A percentile compares a stretch with the other conserved stretches of the same genome.
These are phyloP conservation scores for Coniochaeta sp. DNA, from an alignment of 2,329 filamentous ascomycete species.

Conservation along the genomic window DNA sequence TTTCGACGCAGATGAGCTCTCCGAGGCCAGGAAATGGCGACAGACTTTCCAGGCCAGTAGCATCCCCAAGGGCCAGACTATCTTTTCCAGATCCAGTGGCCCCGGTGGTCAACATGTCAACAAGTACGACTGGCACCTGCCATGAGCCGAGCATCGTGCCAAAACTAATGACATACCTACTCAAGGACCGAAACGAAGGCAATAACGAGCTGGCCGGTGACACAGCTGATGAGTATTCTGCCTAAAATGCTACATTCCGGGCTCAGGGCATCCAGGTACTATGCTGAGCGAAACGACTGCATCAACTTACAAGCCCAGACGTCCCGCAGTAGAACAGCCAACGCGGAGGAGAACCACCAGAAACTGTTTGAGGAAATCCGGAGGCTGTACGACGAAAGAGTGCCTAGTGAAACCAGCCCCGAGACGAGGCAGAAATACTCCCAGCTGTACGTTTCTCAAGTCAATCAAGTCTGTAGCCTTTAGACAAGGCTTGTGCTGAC, in stretches of 20 bases:
- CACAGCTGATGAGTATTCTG: slow-evolving; percentile 35
- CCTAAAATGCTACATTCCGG: slow-evolving; percentile 38
- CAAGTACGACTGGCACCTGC: slow-evolving; percentile 35
- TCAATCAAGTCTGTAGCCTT: neutral
- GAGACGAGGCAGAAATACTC: slow-evolving; percentile 16
- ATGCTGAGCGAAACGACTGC: slow-evolving; percentile 41
- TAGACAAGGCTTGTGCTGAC: neutral
- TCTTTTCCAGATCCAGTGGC: slow-evolving; percentile 51
- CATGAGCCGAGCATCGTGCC: neutral
- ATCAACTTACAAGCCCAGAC: slow-evolving; percentile 50
- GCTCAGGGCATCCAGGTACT: slow-evolving; percentile 48
- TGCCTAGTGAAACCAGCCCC: slow-evolving; percentile 14
- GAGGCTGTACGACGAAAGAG: slow-evolving; percentile 11
- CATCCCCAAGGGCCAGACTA: slow-evolving; percentile 44
- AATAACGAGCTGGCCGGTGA: slow-evolving; percentile 42
- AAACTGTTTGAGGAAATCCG: slow-evolving; percentile 22
- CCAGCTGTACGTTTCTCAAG: slow-evolving; percentile 12
- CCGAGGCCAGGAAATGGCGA: slow-evolving; percentile 45
- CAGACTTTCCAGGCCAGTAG: slow-evolving; percentile 31
- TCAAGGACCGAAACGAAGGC: slow-evolving; percentile 54
- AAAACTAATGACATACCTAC: too few species aligned
- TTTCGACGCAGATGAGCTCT: slow-evolving; percentile 42
- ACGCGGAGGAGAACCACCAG: slow-evolving; percentile 43
- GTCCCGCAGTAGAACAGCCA: slow-evolving; percentile 42
- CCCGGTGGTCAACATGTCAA: slow-evolving; percentile 57